Conservation (phyloP, 208 protist genomes). For the Leptomonas seymouri region DNA sequence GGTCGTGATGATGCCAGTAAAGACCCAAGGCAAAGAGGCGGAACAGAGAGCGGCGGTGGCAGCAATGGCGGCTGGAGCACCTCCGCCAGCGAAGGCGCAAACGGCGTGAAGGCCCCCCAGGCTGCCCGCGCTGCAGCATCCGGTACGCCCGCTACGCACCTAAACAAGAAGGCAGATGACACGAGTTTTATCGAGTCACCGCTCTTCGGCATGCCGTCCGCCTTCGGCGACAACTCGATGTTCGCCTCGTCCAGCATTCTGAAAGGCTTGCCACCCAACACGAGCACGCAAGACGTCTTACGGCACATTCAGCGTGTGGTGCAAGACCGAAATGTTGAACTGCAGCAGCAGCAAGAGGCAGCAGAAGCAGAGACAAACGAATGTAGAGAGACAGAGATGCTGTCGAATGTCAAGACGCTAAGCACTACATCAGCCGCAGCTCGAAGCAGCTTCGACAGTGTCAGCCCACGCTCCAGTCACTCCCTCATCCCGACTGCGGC, state of each 20-base stretch:
- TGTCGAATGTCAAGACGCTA: neutral
- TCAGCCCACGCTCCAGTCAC: slow-evolving; percentile 13
- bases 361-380: slow-evolving; percentile 9
- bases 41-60: neutral
- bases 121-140: neutral
- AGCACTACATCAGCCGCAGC: neutral
- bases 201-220: slow-evolving; percentile 28
- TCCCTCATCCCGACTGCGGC: slow-evolving; percentile 4
- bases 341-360: slow-evolving; percentile 17
- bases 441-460: slow-evolving; percentile 4
- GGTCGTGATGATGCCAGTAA: slow-evolving; percentile 23
- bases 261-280: slow-evolving; percentile 49
- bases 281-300: slow-evolving; percentile 61
- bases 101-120: neutral
- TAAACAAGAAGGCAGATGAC: slow-evolving; percentile 10
- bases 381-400: neutral
- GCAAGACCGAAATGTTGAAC: slow-evolving; percentile 25
- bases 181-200: slow-evolving; percentile 22
- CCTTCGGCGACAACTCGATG: slow-evolving; percentile 38
- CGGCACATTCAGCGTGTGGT: slow-evolving; percentile 56
- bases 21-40: slow-evolving; percentile 6
- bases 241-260: slow-evolving; percentile 37
- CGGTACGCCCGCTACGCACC: neutral
- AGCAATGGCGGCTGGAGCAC: neutral
- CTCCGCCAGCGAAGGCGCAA: neutral